Evolutionary conservation across 805 yeast species (phyloP), one percentile per base, ranked within the genome.

Genomic region (Nakazawaea pomicola): DNA sequence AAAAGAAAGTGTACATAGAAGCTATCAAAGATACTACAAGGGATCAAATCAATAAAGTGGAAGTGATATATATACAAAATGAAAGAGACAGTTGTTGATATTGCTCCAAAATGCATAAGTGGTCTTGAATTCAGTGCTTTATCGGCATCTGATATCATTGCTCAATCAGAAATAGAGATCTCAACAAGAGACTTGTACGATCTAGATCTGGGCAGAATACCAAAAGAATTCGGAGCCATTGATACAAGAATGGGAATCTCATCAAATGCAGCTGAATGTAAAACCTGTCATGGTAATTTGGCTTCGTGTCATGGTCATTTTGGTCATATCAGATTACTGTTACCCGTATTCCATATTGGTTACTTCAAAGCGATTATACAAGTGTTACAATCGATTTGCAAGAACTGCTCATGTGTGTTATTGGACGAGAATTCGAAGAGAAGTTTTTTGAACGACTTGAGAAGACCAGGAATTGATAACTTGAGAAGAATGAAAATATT

Each of bases 291-390:
- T 52, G 98, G 98, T 3, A 79, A 80, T 51, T 66, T 93, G 49
- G 95, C 96, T 0, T 76, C 95, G 1, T 93, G 99, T 61, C 97
- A 91, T 64, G 99, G 99, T 44, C 99, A 93, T 65, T 93, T 93
- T 60, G 99, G 99, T 31, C 96, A 95, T 56, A 77, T 93, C 48
- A 78, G 87, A 54, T 72, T 93, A 39, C 96, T 98, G 0, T 68
- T 93, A 33, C 99, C 99, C 1, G 98, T 90, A 11, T 93, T 91
- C 66, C 99, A 93, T 57, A 93, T 93, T 35, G 99, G 99, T 15
- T 93, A 90, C 61, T 93, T 93, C 72, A 91, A 91, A 60, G 81
- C 90, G 32, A 84, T 88, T 17, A 84, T 93, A 49, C 83, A 80
- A 55, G 89, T 93, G 30, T 64, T 93, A 41, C 99, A 93, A 61